Evolutionary conservation across 352 stramenopile genomes (phyloP).

Genomic region (Globisporangium megalacanthum): DNA sequence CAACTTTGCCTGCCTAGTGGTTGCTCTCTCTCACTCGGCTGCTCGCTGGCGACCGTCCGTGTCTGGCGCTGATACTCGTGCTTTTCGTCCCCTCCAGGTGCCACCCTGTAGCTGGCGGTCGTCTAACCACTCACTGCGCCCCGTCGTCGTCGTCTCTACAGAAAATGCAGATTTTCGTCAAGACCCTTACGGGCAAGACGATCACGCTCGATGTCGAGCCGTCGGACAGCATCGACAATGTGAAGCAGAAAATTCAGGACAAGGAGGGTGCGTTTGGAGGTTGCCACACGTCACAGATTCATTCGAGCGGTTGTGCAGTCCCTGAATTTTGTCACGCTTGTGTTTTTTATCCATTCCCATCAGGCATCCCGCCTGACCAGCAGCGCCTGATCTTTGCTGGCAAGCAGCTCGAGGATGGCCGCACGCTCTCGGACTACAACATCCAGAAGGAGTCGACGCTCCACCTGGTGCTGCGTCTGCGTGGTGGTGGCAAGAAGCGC

Average conservation of each 20-base stretch:
- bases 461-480: slow-evolving; percentile 86
- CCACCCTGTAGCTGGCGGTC: slow-evolving; percentile 1
- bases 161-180: slow-evolving; percentile 95
- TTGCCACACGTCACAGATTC: no score
- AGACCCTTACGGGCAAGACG: slow-evolving; percentile 97
- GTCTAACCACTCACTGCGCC: slow-evolving; percentile 8
- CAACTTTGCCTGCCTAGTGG: no score
- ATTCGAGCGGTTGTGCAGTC: no score
- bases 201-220: slow-evolving; percentile 79
- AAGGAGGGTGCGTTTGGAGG: slow-evolving; percentile 95
- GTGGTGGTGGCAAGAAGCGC: slow-evolving; percentile 97
- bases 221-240: slow-evolving; percentile 99
- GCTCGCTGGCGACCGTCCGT: not conserved
- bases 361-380: slow-evolving; percentile 28
- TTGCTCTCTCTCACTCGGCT: not conserved
- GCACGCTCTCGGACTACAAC: slow-evolving; percentile 74
- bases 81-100: not conserved
- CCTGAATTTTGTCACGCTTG: no score
- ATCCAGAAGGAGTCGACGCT: slow-evolving; percentile 95
- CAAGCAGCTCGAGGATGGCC: slow-evolving; percentile 14
- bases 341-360: no score
- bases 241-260: slow-evolving; percentile 99
- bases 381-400: slow-evolving; percentile 11
- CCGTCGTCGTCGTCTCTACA: slow-evolving; percentile 15
- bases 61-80: not conserved